Percentiles rank a stretch among this genome's conserved stretches.
Evolutionary conservation across 768 basidiomycete genomes (phyloP).

Genomic region (Kwoniella sp.): DNA sequence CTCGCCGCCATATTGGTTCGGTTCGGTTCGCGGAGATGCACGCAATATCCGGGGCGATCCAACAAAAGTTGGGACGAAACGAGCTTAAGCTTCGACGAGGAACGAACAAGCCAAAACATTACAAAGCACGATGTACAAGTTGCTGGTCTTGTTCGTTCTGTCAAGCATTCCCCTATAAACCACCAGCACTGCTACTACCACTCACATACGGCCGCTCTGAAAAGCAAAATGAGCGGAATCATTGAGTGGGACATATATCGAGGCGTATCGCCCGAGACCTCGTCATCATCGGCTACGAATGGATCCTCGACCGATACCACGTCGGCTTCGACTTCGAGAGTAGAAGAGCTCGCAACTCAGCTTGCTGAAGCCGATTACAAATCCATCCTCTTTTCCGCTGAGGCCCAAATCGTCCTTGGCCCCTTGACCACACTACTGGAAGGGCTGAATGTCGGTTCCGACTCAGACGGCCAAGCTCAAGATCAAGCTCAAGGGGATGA

Average conservation of each 20-base stretch:
- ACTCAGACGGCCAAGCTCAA: constrained; percentile 59
- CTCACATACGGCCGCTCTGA: too few species aligned
- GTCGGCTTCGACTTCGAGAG: constrained; percentile 17
- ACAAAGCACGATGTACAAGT: constrained; percentile 8
- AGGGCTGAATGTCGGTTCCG: constrained; percentile 47
- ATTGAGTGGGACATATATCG: constrained; percentile 38
- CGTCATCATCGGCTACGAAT: background rate
- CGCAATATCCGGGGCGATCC: too few species aligned
- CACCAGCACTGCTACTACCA: too few species aligned
- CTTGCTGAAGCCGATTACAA: constrained; percentile 57
- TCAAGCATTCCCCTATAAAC: background rate
- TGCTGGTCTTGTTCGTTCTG: background rate
- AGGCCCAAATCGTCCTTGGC: constrained; percentile 57
- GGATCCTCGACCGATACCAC: too few species aligned
- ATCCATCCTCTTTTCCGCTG: constrained; percentile 56
- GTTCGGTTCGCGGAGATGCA: too few species aligned
- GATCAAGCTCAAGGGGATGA: background rate
- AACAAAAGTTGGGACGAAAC: too few species aligned
- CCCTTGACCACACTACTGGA: constrained; percentile 50
- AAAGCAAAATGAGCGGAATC: constrained; percentile 22
- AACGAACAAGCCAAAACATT: background rate
- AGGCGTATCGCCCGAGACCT: constrained; percentile 9
- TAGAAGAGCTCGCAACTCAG: constrained; percentile 45
- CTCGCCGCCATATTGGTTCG: too few species aligned
- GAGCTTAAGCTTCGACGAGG: too few species aligned